Evolutionary conservation across 352 stramenopile species (phyloP), one percentile per base, ranked within the genome.

Genomic region (Phytopythium helicoides): DNA sequence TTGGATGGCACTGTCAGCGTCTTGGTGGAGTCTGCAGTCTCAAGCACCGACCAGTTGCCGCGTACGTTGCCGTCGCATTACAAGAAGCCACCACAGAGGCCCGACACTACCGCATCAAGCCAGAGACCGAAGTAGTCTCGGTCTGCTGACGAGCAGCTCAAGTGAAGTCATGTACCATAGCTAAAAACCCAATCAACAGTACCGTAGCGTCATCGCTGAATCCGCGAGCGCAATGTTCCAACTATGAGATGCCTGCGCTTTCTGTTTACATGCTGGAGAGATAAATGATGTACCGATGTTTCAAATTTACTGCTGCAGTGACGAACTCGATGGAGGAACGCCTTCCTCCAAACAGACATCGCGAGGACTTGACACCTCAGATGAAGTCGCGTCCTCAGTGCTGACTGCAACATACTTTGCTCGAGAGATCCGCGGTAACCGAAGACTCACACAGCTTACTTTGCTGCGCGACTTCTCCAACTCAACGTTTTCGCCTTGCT

Each of bases 271-370:
- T 59, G 48, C 53, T 40, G 48, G 44, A 60, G 63, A 56, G 50
- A 47, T 41, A 61, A 33, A 47, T 41, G 54, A 28, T 38, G 59
- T 57, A 15, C 60, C 53, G 48, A 61, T 57, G 51, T 33, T 33
- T 33, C 28, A 33, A 5, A 33, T 33, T 33, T 33, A 33, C 28
- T 33, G 28, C 9, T 33, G 28, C 28, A 33, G 9, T 9, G 28
- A 33, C 28, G 28, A 33, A 10, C 28, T 33, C 5, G 28, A 10
- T 33, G 28, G 28, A 33, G 28, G 28, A 33, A 33, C 9, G 28
- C 28, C 28, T 33, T 33, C 28, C 9, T 33, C 28, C 28, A 33
- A 33, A 33, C 28, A 10, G 9, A 5, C 9, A 10, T 10, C 9
- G 28, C 5, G 5, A 33, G 28, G 28, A 33, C 28, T 33, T 9